Percentiles rank a stretch among this genome's conserved stretches.
These are phyloP conservation scores for Tetramitus jugosus DNA, from an alignment of 208 protist species.

Conservation along the genomic window DNA sequence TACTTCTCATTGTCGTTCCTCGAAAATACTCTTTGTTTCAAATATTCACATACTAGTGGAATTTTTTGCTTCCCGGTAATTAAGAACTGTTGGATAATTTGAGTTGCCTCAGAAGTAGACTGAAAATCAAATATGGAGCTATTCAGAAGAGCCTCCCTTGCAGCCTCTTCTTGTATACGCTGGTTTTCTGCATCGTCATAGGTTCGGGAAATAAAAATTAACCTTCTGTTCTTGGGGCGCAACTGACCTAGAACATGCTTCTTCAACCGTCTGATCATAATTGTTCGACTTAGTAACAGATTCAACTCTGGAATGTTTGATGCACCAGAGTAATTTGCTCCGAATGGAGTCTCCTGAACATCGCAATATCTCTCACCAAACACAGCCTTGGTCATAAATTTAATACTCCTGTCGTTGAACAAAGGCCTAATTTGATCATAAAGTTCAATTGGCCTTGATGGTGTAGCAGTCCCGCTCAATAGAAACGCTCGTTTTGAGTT, in stretches of 20 bases:
- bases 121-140: too few relatives aligned
- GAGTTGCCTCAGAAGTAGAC: too few relatives aligned
- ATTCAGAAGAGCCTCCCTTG: too few relatives aligned
- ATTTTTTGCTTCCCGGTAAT: too few relatives aligned
- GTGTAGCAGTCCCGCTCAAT: slow-evolving; percentile 75
- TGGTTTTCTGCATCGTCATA: too few relatives aligned
- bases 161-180: too few relatives aligned
- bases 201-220: too few relatives aligned
- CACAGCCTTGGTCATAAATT: slow-evolving; percentile 43
- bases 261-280: slow-evolving; percentile 87
- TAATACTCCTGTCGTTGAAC: too few relatives aligned
- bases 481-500: slow-evolving; percentile 63
- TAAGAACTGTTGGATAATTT: too few relatives aligned
- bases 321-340: slow-evolving; percentile 15
- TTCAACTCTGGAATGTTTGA: slow-evolving; percentile 74
- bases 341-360: slow-evolving; percentile 34
- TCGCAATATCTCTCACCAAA: slow-evolving; percentile 88
- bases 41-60: too few relatives aligned
- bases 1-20: slow-evolving; percentile 65
- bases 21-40: slow-evolving; percentile 70
- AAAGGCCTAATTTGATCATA: slow-evolving; percentile 80
- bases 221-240: slow-evolving; percentile 20
- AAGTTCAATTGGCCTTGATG: slow-evolving; percentile 84
- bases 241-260: slow-evolving; percentile 37
- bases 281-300: slow-evolving; percentile 55